A percentile compares a stretch with the other conserved stretches of the same genome.
These are phyloP conservation scores for Venturia nashicola DNA, from an alignment of 2,329 filamentous ascomycete species.

Conservation along the genomic window DNA sequence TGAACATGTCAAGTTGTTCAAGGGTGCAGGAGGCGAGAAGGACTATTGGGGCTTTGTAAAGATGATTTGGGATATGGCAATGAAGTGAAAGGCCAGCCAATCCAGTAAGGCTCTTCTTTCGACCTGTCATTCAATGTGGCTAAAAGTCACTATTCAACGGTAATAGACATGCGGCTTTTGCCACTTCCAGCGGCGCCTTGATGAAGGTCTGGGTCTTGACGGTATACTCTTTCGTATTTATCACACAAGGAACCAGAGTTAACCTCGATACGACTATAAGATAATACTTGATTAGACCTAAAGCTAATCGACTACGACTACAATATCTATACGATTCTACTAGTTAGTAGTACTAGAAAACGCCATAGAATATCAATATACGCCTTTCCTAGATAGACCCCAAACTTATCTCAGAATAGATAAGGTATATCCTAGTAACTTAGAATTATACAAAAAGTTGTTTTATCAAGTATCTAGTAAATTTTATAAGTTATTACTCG, in stretches of 20 bases:
- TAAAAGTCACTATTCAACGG: background rate
- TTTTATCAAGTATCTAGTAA: too few relatives aligned
- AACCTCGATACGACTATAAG: background rate
- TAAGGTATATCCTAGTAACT: too few relatives aligned
- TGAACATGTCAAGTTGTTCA: slow-evolving; percentile 34
- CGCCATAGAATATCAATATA: too few relatives aligned
- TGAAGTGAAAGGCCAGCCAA: background rate
- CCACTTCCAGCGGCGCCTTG: background rate
- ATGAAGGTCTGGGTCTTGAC: background rate
- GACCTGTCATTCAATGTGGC: background rate
- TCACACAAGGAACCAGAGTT: background rate
- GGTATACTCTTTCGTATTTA: background rate
- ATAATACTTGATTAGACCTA: background rate
- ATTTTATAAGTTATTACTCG: too few relatives aligned
- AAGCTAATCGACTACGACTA: too few relatives aligned
- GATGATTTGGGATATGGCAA: background rate
- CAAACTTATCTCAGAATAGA: too few relatives aligned
- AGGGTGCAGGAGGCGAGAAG: background rate
- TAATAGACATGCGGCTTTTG: background rate
- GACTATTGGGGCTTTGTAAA: background rate
- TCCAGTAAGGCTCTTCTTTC: background rate
- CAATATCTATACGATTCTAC: too few relatives aligned
- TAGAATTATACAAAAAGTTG: too few relatives aligned
- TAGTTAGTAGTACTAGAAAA: too few relatives aligned
- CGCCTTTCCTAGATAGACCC: too few relatives aligned